Evolutionary conservation across 106 monocot species (phyloP), one percentile per base, ranked within the genome.

Genomic region (Acorus calamus): DNA sequence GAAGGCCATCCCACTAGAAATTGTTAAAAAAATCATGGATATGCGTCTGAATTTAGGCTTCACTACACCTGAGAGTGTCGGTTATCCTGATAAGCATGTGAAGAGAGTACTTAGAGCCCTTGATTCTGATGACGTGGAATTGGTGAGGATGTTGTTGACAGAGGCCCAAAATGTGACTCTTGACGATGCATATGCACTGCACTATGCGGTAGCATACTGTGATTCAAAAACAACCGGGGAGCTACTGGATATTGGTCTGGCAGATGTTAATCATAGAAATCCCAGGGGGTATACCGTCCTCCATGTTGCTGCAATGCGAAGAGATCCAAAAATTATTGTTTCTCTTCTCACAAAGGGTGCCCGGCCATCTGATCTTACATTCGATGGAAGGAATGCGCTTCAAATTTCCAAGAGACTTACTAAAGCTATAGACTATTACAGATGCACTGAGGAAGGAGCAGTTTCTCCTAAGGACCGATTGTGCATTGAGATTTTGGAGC

Each of bases 161-260:
- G 96, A 98, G 73, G 68, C 74, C 3, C 61, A 67, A 3, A 79
- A 28, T 28, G 28, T 76, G 4, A 73, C 73, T 63, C 62, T 92
- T 7, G 91, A 98, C 57, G 96, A 83, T 73, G 80, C 96, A 3
- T 88, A 52, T 74, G 91, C 85, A 0, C 60, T 98, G 41, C 96
- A 98, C 54, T 92, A 98, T 59, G 91, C 96, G 2, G 88, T 92
- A 5, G 76, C 81, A 11, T 65, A 87, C 55, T 91, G 96, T 47
- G 80, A 87, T 43, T 61, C 75, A 0, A 96, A 96, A 56, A 83
- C 83, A 3, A 74, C 81, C 0, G 70, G 67, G 6, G 80, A 81
- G 61, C 72, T 98, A 71, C 62, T 98, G n/a, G 83, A 91, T 56
- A 68, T 80, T 45, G 83, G 73, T 7, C 50, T 83, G 41, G 82